A percentile compares a stretch with the other conserved stretches of the same genome.
Evolutionary conservation across 352 stramenopile genomes (phyloP).

Genomic region (Globisporangium radiosum): DNA sequence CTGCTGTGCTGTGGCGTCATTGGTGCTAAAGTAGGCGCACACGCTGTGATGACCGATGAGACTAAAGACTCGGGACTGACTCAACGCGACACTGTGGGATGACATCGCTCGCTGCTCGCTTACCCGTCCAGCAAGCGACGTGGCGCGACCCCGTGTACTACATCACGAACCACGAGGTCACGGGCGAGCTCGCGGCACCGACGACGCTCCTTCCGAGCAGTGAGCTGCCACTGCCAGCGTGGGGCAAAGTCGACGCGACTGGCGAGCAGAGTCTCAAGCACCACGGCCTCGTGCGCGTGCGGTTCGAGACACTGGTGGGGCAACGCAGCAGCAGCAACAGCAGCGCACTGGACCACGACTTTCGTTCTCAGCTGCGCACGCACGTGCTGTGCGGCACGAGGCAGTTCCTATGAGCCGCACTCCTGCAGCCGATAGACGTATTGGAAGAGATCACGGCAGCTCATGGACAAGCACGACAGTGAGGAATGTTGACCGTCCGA

Average conservation of each 20-base stretch:
- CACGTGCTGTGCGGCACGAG: constrained; percentile 31
- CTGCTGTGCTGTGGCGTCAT: neutral
- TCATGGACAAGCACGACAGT: too few relatives aligned
- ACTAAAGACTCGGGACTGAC: too few relatives aligned
- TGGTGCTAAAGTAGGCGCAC: neutral
- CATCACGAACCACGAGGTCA: constrained; percentile 4
- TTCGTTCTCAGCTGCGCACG: constrained; percentile 16
- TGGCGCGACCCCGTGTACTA: constrained; percentile 29
- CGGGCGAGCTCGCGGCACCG: constrained; percentile 2
- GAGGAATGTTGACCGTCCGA: too few relatives aligned
- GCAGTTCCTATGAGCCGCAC: constrained; percentile 17
- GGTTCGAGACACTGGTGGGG: constrained; percentile 21
- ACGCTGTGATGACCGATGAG: too few relatives aligned
- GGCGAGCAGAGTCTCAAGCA: constrained; percentile 57
- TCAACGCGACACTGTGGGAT: neutral
- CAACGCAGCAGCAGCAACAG: constrained; percentile 6
- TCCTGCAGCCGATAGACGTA: too few relatives aligned
- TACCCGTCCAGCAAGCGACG: constrained; percentile 14
- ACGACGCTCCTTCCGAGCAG: constrained; percentile 3
- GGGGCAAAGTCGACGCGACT: constrained; percentile 42
- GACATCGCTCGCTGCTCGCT: neutral
- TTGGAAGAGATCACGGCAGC: too few relatives aligned
- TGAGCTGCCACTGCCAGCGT: constrained; percentile 33
- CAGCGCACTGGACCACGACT: constrained; percentile 6
- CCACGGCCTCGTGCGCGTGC: constrained; percentile 43